A percentile compares a stretch with the other conserved stretches of the same genome.
These are phyloP conservation scores for Metschnikowia aberdeeniae DNA, from an alignment of 805 yeast genomes.

Conservation along the genomic window DNA sequence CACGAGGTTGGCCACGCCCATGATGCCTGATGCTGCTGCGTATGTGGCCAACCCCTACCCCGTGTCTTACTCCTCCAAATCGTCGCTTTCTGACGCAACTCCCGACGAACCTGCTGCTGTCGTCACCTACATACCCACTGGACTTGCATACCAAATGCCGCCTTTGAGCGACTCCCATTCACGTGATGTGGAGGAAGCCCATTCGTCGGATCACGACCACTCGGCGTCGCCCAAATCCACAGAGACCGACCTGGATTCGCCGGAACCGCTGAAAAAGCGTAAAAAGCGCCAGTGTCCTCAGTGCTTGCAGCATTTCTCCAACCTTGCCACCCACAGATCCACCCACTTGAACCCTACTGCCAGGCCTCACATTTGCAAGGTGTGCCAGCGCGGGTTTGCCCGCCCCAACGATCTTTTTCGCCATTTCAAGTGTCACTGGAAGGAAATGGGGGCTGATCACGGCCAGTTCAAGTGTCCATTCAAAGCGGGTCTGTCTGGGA, in stretches of 20 bases:
- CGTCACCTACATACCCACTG: background rate
- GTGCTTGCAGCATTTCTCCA: conserved; percentile 65
- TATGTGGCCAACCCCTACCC: background rate
- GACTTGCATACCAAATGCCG: background rate
- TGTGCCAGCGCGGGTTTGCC: conserved; percentile 82
- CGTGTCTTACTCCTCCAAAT: conserved; percentile 3
- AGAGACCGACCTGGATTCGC: conserved; percentile 1
- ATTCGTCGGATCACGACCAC: background rate
- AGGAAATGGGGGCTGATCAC: conserved; percentile 62
- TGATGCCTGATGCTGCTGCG: background rate
- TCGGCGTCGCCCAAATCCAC: background rate
- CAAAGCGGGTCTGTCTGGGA: conserved; percentile 30
- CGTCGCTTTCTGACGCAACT: background rate
- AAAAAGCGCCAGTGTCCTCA: conserved; percentile 71
- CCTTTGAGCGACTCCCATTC: background rate
- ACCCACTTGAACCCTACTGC: conserved; percentile 69
- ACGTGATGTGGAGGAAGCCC: too few relatives aligned
- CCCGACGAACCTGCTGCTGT: background rate
- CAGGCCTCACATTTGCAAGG: conserved; percentile 73
- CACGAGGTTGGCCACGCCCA: background rate
- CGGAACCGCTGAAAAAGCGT: conserved; percentile 41
- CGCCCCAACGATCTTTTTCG: conserved; percentile 82
- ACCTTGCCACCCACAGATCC: conserved; percentile 78
- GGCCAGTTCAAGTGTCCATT: conserved; percentile 81
- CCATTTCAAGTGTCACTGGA: conserved; percentile 83